A percentile compares a stretch with the other conserved stretches of the same genome.
Evolutionary conservation across 495 filamentous ascomycete species (phyloP).

Genomic region (Massariosphaeria phaeospora): DNA sequence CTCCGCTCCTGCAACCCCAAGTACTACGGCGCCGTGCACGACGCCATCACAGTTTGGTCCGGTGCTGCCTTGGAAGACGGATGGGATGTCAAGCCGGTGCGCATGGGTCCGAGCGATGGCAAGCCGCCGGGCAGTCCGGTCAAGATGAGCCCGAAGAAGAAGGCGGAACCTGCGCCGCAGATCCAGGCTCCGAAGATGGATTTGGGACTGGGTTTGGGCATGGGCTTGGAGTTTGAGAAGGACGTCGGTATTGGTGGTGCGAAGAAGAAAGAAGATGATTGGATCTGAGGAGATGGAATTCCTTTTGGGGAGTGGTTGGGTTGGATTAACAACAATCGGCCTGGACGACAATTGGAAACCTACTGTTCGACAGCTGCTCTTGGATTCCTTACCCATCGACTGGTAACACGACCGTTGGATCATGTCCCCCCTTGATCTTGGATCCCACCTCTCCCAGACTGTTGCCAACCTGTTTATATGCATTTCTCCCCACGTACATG

Average conservation of each 20-base stretch:
- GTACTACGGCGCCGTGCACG: constrained; percentile 87
- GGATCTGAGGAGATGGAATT: constrained; percentile 16
- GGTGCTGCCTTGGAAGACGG: constrained; percentile 78
- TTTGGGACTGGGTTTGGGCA: constrained; percentile 25
- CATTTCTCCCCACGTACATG: too few relatives aligned
- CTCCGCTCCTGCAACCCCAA: constrained; percentile 94
- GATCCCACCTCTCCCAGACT: too few relatives aligned
- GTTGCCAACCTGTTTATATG: too few relatives aligned
- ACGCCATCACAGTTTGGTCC: constrained; percentile 83
- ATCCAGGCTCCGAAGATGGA: constrained; percentile 40
- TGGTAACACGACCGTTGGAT: too few relatives aligned
- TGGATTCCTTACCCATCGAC: too few relatives aligned
- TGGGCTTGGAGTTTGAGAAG: constrained; percentile 24
- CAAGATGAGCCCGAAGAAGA: constrained; percentile 48
- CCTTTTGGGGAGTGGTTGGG: too few relatives aligned
- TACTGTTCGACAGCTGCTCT: too few relatives aligned
- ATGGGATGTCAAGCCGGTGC: constrained; percentile 73
- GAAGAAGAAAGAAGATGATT: constrained; percentile 19
- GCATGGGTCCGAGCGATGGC: constrained; percentile 55
- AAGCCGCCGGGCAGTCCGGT: constrained; percentile 29
- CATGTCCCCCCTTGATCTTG: too few relatives aligned
- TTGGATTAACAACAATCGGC: too few relatives aligned
- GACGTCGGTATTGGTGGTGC: neutral
- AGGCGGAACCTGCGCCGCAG: constrained; percentile 29
- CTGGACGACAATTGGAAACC: too few relatives aligned